Evolutionary conservation across 352 stramenopile genomes (phyloP), one percentile per base, ranked within the genome.

Genomic region (Pythium graminicola): DNA sequence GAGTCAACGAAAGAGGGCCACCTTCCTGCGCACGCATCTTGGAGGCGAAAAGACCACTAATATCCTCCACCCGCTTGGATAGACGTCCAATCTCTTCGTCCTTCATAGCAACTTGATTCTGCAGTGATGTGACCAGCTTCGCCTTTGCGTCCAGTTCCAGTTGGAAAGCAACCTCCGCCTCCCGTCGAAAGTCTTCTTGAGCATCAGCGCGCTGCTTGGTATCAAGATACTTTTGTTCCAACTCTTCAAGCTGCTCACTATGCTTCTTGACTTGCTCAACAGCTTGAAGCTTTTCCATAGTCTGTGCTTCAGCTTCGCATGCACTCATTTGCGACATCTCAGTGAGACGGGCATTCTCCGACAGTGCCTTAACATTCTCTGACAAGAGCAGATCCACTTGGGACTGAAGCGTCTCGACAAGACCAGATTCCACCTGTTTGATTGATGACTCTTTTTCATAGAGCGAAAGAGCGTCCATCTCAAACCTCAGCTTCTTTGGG

Each of bases 321-420:
- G 36, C 44, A 46, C 50, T 72, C 64, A 70, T 72, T 39, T 72
- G 45, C 9, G 50, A 70, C 27, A 63, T 22, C 14, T 82, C 73
- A 0, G 33, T 38, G 16, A 74, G 59, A n/a, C 62, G 66, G 9
- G 55, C 55, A 32, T 86, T 86, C 54, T 88, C 71, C 4, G 69
- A 72, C 35, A 82, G 66, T 8, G 83, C 79, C 62, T 74, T 71
- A 13, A 74, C 44, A 39, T 85, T 88, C 55, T 89, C 73, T 14
- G 64, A 67, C 14, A 85, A 64, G 27, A 86, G 48, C 48, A 74
- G 38, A 49, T 86, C 73, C 48, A 86, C 65, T 24, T 89, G 72
- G 0, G 64, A 65, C 10, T 73, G 74, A 20, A 88, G 67, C 22
- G 80, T 74, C 38, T 81, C 71, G 7, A 59, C 60, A 16, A 61